Evolutionary conservation across 2,329 filamentous ascomycete genomes (phyloP), one percentile per base, ranked within the genome.

Genomic region (Talaromyces sp.): DNA sequence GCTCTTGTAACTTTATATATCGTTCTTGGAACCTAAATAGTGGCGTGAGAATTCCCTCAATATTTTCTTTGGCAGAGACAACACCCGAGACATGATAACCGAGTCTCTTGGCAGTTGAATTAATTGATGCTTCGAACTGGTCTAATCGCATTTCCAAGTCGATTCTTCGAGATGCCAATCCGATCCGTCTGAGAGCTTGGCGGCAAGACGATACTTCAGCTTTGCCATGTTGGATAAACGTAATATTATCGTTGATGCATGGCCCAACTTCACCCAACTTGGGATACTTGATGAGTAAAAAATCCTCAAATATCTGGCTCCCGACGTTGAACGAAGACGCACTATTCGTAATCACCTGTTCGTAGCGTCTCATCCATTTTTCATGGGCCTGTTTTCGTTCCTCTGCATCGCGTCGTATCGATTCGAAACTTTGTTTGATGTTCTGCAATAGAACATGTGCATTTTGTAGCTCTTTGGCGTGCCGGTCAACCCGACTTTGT

Each of bases 61-160:
- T 65, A 7, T 67, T 72, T 13, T 45, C 47, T 61, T 68, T 69
- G 11, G 71, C 71, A 38, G 65, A 65, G 17, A 58, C 8, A 22
- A 68, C 68, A 49, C 72, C 69, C n/a, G 13, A 29, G 29, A 71
- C 25, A 56, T 69, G 70, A 19, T 71, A 62, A 5, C 43, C 3
- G 8, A 73, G 25, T 22, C 63, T 40, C 19, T 54, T 3, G 8
- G 54, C 17, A 17, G 59, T 11, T 7, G 27, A 66, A 31, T 11
- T 40, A 22, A 66, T 40, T 29, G 22, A 38, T 5, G 31, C 17
- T n/a, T 38, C 49, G 13, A 58, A 11, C 13, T 19, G 19, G 8
- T n/a, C 17, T 11, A 62, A 54, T 54, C n/a, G 31, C 47, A 22
- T 58, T 29, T 63, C 61, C 25, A 63, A 43, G 19, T 63, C 13